Evolutionary conservation across 2,329 filamentous ascomycete genomes (phyloP).

Genomic region (Alternaria arborescens): DNA sequence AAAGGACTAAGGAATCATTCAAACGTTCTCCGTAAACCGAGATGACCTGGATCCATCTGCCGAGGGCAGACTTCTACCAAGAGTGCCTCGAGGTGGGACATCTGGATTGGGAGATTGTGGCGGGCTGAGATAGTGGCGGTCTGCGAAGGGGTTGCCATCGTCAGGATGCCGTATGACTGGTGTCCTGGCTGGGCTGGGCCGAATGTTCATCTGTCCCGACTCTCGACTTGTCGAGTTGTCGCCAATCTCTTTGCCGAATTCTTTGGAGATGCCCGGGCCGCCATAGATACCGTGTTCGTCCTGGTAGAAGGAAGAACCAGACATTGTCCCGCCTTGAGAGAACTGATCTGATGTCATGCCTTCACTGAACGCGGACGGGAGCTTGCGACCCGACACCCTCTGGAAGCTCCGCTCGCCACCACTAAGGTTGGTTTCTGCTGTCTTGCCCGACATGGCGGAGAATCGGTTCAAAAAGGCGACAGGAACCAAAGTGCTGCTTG

Average conservation of each 20-base stretch:
- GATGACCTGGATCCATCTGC: slow-evolving; percentile 58
- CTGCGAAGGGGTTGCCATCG: slow-evolving; percentile 37
- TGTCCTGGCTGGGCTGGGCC: slow-evolving; percentile 70
- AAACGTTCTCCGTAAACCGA: slow-evolving; percentile 59
- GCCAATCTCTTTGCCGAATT: slow-evolving; percentile 42
- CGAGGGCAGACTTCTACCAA: slow-evolving; percentile 56
- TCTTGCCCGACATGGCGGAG: slow-evolving; percentile 50
- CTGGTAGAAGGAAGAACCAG: slow-evolving; percentile 55
- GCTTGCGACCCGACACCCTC: slow-evolving; percentile 58
- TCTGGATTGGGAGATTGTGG: slow-evolving; percentile 51
- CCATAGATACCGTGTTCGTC: slow-evolving; percentile 56
- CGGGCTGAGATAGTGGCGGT: slow-evolving; percentile 43
- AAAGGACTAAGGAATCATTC: slow-evolving; percentile 23
- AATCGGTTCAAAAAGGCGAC: slow-evolving; percentile 51
- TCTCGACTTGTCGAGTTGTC: slow-evolving; percentile 29
- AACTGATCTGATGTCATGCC: slow-evolving; percentile 56
- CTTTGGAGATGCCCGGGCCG: slow-evolving; percentile 32
- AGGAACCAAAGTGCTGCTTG: slow-evolving; percentile 50
- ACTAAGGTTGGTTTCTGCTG: slow-evolving; percentile 48
- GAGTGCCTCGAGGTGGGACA: slow-evolving; percentile 37
- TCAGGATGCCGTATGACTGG: slow-evolving; percentile 63
- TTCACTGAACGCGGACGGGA: slow-evolving; percentile 59
- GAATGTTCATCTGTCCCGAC: slow-evolving; percentile 36
- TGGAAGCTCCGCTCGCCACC: slow-evolving; percentile 56
- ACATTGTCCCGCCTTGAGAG: slow-evolving; percentile 41